A percentile compares a stretch with the other conserved stretches of the same genome.
These are phyloP conservation scores for Penicillium subrubescens DNA, from an alignment of 495 filamentous ascomycete species.

Conservation along the genomic window DNA sequence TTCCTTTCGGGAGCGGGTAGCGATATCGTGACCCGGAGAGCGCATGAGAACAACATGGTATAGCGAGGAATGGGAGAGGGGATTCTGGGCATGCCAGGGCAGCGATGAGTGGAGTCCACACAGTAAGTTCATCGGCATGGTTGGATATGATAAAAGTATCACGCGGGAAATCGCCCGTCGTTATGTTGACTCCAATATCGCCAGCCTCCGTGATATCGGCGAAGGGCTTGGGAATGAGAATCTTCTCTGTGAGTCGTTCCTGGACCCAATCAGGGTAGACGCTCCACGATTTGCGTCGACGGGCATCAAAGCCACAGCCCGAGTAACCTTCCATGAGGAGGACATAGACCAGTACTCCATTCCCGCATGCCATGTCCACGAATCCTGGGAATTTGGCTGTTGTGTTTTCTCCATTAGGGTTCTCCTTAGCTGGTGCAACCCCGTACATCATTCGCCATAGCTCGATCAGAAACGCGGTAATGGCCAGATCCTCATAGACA, in stretches of 20 bases:
- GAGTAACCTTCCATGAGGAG: constrained; percentile 78
- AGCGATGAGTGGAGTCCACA: constrained; percentile 92
- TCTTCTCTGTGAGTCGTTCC: constrained; percentile 63
- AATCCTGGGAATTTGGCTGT: constrained; percentile 74
- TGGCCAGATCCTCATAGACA: constrained; percentile 91
- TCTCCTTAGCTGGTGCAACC: constrained; percentile 25
- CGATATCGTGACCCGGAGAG: constrained; percentile 74
- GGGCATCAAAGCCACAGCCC: constrained; percentile 91
- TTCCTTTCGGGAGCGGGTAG: constrained; percentile 55
- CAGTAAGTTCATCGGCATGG: constrained; percentile 92
- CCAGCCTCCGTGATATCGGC: constrained; percentile 22
- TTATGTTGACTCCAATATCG: constrained; percentile 41
- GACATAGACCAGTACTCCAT: constrained; percentile 88
- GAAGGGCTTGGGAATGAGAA: constrained; percentile 71
- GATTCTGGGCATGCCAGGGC: constrained; percentile 60
- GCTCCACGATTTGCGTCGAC: constrained; percentile 78
- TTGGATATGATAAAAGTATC: constrained; percentile 95
- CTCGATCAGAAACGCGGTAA: constrained; percentile 91
- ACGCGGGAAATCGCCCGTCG: constrained; percentile 70
- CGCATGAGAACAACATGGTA: constrained; percentile 92
- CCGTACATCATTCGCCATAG: constrained; percentile 87
- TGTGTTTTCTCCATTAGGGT: constrained; percentile 7
- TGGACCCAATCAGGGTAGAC: constrained; percentile 61
- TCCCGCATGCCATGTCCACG: constrained; percentile 94
- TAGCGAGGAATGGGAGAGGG: constrained; percentile 74